Evolutionary conservation across 495 filamentous ascomycete species (phyloP), one percentile per base, ranked within the genome.

Genomic region (Halenospora varia): DNA sequence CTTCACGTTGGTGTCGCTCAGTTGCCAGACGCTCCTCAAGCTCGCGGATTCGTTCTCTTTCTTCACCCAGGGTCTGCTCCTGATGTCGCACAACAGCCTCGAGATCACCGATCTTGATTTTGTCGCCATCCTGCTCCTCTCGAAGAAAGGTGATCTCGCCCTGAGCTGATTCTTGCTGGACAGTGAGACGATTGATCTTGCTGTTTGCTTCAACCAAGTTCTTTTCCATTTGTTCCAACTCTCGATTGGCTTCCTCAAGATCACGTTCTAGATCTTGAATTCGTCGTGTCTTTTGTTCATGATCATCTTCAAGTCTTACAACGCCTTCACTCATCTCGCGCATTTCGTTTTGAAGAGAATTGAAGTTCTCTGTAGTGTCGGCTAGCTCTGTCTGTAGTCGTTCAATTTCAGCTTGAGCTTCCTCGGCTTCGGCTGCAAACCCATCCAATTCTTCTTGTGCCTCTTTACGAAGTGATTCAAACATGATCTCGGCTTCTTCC

Each of bases 61-160:
- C 92, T 47, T 90, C 92, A 40, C 85, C 78, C 25, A 96, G 73
- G 26, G 74, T 80, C 60, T 86, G 78, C 67, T 90, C 82, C 55
- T 84, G 81, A 35, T 82, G 85, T 68, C 89, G 88, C 13, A 96
- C 74, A 20, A 85, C 82, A 10, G 87, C 86, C 65, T 96, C 90
- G 2, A 97, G 76, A 62, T 97, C 89, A 19, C 94, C 91, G 62
- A 97, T 98, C 70, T 90, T 90, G 67, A 98, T 97, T 80, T 97
- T 98, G 70, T 98, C 95, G 35, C 82, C 85, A 70, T 98, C 94
- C 75, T 97, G 94, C 74, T 98, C 94, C 66, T 98, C 95, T 4
- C 95, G 85, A 23, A 98, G 68, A 82, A 98, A 98, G 0, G 88
- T 83, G 68, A 97, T 96, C 71, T 98, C 94, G 49, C 86, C 87